Percentiles rank a stretch among this genome's conserved stretches.
These are phyloP conservation scores for Zizania latifolia DNA, from an alignment of 176 grass and related monocot genomes.

Conservation along the genomic window DNA sequence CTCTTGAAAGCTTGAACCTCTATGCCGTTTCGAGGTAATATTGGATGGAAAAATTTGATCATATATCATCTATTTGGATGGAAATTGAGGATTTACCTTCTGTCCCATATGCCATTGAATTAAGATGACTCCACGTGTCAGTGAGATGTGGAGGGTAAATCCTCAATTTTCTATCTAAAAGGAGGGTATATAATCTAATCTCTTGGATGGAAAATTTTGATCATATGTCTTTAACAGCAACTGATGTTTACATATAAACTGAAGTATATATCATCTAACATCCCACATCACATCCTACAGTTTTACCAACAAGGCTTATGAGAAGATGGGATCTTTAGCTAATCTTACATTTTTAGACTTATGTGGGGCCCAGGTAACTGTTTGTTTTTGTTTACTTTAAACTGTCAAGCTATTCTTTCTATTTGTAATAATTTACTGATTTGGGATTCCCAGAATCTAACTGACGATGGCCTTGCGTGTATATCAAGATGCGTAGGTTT, in stretches of 20 bases:
- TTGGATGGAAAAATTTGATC: too few species aligned
- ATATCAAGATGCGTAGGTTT: constrained; percentile 69
- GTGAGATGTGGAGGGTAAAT: too few species aligned
- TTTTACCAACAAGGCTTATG: constrained; percentile 76
- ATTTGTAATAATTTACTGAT: neutral
- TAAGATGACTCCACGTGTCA: too few species aligned
- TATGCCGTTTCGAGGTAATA: constrained; percentile 87
- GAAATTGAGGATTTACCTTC: too few species aligned
- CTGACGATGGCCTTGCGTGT: constrained; percentile 57
- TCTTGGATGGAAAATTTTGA: too few species aligned
- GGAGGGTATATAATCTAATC: too few species aligned
- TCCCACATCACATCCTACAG: constrained; percentile 38
- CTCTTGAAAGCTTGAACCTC: constrained; percentile 82
- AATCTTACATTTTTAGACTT: constrained; percentile 83
- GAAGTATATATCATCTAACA: constrained; percentile 28
- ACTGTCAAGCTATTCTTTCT: neutral
- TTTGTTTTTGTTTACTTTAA: constrained; percentile 16
- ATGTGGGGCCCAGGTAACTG: constrained; percentile 83
- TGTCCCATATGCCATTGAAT: too few species aligned
- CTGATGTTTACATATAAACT: neutral
- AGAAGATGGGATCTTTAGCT: constrained; percentile 57
- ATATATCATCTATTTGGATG: too few species aligned
- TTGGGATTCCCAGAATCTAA: constrained; percentile 60
- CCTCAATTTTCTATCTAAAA: too few species aligned
- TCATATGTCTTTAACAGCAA: too few species aligned